Conservation (phyloP, 2,329 filamentous ascomycete genomes). For the Monilinia fructicola region DNA sequence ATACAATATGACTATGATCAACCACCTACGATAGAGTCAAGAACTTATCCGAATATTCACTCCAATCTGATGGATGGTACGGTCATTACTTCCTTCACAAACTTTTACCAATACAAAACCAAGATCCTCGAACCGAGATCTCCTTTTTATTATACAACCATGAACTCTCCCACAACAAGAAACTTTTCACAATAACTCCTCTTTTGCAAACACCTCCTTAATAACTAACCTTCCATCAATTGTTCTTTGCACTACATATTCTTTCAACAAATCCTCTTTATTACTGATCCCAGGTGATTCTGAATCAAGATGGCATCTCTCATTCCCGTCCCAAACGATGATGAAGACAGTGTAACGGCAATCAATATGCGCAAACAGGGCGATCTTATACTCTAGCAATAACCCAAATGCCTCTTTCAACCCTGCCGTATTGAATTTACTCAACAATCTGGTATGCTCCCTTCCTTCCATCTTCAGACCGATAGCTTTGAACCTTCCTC, state of each 20-base stretch:
- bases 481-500: no score
- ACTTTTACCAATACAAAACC: neutral
- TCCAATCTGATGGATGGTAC: no score
- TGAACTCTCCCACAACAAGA: neutral
- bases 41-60: neutral
- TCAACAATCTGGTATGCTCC: neutral
- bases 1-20: no score
- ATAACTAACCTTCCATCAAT: neutral
- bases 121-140: neutral
- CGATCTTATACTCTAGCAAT: neutral
- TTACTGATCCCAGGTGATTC: neutral
- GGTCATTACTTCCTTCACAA: neutral
- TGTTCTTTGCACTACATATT: neutral
- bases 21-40: neutral
- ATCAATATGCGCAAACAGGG: constrained; percentile 5
- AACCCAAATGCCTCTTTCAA: neutral
- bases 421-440: neutral
- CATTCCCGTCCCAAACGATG: neutral
- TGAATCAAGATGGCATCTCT: neutral
- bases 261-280: neutral
- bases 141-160: neutral
- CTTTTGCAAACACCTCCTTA: neutral
- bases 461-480: no score
- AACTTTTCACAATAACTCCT: neutral
- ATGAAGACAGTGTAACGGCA: constrained; percentile 1